Percentiles rank a stretch among this genome's conserved stretches.
These are phyloP conservation scores for Phyllosticta citriasiana DNA, from an alignment of 2,329 filamentous ascomycete genomes.

Conservation along the genomic window DNA sequence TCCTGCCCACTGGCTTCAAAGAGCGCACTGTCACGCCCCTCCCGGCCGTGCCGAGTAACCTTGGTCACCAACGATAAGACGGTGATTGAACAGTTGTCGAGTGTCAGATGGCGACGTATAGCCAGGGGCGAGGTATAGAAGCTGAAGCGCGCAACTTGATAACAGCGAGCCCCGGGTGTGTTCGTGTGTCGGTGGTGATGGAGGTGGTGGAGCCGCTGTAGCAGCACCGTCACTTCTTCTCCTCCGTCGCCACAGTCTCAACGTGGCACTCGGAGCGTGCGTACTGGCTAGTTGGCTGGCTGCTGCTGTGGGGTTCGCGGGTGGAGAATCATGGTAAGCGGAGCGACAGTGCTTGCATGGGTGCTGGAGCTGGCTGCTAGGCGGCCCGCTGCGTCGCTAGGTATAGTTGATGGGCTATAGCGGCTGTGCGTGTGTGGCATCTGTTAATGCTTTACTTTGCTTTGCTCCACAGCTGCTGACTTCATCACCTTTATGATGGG, in stretches of 20 bases:
- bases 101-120: neutral
- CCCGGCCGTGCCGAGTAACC: neutral
- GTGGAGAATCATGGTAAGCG: neutral
- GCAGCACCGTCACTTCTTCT: neutral
- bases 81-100: neutral
- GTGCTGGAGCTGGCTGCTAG: neutral
- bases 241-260: too few species aligned
- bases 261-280: neutral
- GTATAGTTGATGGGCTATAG: neutral
- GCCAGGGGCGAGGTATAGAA: neutral
- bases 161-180: neutral
- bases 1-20: neutral
- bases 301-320: too few species aligned
- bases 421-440: neutral
- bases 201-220: too few species aligned
- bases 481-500: neutral
- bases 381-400: too few species aligned
- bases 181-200: too few species aligned
- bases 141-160: neutral
- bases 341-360: neutral
- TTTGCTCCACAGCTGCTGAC: neutral
- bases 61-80: neutral
- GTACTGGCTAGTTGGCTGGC: too few species aligned
- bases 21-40: neutral
- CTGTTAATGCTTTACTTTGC: too few species aligned